Evolutionary conservation across 768 basidiomycete genomes (phyloP).

Genomic region (Suillus cothurnatus): DNA sequence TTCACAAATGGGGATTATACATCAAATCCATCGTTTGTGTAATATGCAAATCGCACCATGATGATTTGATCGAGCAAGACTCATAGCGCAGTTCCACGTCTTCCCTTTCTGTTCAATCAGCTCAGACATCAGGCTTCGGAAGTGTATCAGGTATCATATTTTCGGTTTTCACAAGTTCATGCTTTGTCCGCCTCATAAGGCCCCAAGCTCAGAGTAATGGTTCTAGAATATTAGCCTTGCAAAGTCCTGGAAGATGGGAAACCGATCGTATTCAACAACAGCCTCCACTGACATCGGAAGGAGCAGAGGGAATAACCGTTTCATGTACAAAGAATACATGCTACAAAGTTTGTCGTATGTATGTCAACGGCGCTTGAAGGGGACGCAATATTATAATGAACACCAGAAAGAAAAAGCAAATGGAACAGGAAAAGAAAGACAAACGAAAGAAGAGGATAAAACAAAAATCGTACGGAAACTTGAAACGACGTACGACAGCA

Average conservation of each 20-base stretch:
- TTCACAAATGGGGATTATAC: not conserved
- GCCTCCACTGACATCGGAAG: too few species aligned
- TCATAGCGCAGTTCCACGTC: not conserved
- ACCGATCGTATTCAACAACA: too few species aligned
- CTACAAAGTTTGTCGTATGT: constrained; percentile 33
- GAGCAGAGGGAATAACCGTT: constrained; percentile 17
- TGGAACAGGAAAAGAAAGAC: constrained; percentile 21
- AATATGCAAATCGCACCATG: not conserved
- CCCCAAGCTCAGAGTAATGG: too few species aligned
- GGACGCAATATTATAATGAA: constrained; percentile 22
- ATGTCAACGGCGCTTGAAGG: constrained; percentile 15
- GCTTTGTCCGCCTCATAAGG: too few species aligned
- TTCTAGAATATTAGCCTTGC: too few species aligned
- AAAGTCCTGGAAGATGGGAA: too few species aligned
- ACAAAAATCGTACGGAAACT: constrained; percentile 17
- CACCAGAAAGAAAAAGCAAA: constrained; percentile 2
- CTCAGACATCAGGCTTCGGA: not conserved
- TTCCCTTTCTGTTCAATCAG: not conserved
- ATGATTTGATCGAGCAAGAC: not conserved
- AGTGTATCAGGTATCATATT: too few species aligned
- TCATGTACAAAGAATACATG: constrained; percentile 36
- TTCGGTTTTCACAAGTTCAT: too few species aligned
- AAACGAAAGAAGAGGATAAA: constrained; percentile 12
- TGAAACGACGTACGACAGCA: constrained; percentile 21
- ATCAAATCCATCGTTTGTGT: not conserved